A percentile compares a stretch with the other conserved stretches of the same genome.
Conservation (phyloP, 2,329 filamentous ascomycete species). For the Aspergillus fructus region DNA sequence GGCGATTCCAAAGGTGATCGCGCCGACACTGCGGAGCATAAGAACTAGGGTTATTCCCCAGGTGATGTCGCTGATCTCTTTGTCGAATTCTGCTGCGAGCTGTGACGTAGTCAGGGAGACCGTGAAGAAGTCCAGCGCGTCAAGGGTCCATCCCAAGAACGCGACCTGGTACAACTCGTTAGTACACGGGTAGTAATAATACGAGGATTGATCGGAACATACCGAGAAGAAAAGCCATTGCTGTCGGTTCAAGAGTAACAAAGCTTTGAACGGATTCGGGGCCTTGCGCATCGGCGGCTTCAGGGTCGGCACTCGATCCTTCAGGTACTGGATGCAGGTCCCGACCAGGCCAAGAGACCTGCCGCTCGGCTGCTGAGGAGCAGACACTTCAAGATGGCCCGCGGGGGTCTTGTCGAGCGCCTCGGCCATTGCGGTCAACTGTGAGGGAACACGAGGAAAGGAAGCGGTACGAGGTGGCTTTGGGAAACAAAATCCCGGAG, state of each 20-base stretch:
- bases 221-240: slow-evolving; percentile 61
- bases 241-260: slow-evolving; percentile 52
- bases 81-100: slow-evolving; percentile 54
- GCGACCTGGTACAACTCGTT: slow-evolving; percentile 29
- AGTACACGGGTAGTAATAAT: neutral
- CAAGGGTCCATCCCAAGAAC: slow-evolving; percentile 54
- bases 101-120: slow-evolving; percentile 57
- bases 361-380: neutral
- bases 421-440: neutral
- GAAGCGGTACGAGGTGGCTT: neutral
- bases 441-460: neutral
- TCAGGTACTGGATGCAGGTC: slow-evolving; percentile 44
- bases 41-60: slow-evolving; percentile 59
- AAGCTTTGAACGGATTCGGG: slow-evolving; percentile 54
- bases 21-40: slow-evolving; percentile 62
- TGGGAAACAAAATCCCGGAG: neutral
- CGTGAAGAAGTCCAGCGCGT: slow-evolving; percentile 63
- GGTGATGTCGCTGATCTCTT: slow-evolving; percentile 58
- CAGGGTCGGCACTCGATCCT: slow-evolving; percentile 54
- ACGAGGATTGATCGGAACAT: neutral
- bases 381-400: slow-evolving; percentile 1
- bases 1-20: slow-evolving; percentile 56
- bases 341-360: slow-evolving; percentile 30
- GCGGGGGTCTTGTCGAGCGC: neutral
- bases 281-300: slow-evolving; percentile 57